These are phyloP conservation scores for Babesia sp. DNA, from an alignment of 169 alveolate species.

Conservation along the genomic window DNA sequence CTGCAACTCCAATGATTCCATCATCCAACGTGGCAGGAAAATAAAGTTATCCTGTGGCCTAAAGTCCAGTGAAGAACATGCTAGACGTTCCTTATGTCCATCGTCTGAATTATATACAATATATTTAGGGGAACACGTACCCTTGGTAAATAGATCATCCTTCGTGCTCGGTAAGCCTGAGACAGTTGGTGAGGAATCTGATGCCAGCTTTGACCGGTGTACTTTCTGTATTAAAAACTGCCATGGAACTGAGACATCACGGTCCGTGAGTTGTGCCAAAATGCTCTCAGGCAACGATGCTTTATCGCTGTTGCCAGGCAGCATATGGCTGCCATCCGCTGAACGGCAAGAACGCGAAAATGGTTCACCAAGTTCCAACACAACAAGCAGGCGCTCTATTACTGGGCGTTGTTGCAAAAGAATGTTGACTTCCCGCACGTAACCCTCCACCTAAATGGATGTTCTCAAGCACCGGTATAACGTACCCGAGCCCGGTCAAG, in stretches of 20 bases:
- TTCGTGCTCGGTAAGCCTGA: constrained; percentile 1
- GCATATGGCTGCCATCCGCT: constrained; percentile 49
- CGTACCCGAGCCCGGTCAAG: constrained; percentile 38
- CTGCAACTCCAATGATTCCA: constrained; percentile 52
- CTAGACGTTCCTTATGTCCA: constrained; percentile 52
- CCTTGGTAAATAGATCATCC: constrained; percentile 14
- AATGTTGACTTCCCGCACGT: constrained; percentile 56
- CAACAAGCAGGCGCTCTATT: constrained; percentile 34
- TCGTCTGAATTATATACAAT: not conserved
- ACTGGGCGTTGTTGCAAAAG: not conserved
- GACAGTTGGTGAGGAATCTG: not conserved
- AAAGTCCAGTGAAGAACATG: constrained; percentile 61
- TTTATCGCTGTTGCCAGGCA: constrained; percentile 58
- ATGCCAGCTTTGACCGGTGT: constrained; percentile 15
- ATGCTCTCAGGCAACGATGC: constrained; percentile 57
- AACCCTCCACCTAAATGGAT: constrained; percentile 44
- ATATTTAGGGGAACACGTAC: not conserved
- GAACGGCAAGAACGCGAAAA: constrained; percentile 40
- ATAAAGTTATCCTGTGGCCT: constrained; percentile 59
- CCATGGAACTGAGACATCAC: constrained; percentile 49
- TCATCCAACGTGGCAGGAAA: constrained; percentile 70
- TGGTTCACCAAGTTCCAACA: constrained; percentile 56
- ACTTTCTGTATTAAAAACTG: constrained; percentile 62
- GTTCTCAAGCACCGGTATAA: not conserved
- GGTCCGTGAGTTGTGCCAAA: constrained; percentile 37